Conservation (phyloP, 129 eudicot species). For the Gnaphalium uliginosum region DNA sequence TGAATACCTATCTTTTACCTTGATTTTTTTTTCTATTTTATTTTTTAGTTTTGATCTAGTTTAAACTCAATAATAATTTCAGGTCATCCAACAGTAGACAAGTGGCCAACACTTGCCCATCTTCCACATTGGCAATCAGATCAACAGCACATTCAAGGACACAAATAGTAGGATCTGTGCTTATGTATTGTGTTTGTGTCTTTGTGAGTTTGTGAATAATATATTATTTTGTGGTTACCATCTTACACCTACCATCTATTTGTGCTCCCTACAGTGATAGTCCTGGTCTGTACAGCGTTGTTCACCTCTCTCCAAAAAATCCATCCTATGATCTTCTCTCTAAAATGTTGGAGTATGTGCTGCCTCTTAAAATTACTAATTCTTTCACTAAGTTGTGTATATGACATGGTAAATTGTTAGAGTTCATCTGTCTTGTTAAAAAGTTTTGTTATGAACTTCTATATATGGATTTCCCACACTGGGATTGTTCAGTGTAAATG, state of each 20-base stretch:
- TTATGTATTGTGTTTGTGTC: slow-evolving; percentile 12
- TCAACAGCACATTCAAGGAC: slow-evolving; percentile 86
- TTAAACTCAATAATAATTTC: slow-evolving; percentile 16
- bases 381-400: slow-evolving; percentile 7
- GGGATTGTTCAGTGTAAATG: neutral
- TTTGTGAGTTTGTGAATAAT: neutral
- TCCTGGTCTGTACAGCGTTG: slow-evolving; percentile 89
- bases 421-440: slow-evolving; percentile 2
- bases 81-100: slow-evolving; percentile 96
- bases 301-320: slow-evolving; percentile 83
- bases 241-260: slow-evolving; percentile 13
- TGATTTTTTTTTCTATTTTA: neutral
- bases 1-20: neutral
- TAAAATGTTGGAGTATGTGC: slow-evolving; percentile 95
- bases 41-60: slow-evolving; percentile 2
- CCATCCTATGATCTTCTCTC: slow-evolving; percentile 96
- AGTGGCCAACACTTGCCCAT: slow-evolving; percentile 91
- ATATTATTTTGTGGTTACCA: neutral
- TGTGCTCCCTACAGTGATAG: slow-evolving; percentile 65
- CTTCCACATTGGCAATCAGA: slow-evolving; percentile 97
- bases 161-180: slow-evolving; percentile 65
- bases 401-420: slow-evolving; percentile 4
- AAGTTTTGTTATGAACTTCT: neutral
- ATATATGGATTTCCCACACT: slow-evolving; percentile 1
- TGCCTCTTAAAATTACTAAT: slow-evolving; percentile 19